Evolutionary conservation across 2,329 filamentous ascomycete genomes (phyloP).

Genomic region (Endoconidiophora laricicola): DNA sequence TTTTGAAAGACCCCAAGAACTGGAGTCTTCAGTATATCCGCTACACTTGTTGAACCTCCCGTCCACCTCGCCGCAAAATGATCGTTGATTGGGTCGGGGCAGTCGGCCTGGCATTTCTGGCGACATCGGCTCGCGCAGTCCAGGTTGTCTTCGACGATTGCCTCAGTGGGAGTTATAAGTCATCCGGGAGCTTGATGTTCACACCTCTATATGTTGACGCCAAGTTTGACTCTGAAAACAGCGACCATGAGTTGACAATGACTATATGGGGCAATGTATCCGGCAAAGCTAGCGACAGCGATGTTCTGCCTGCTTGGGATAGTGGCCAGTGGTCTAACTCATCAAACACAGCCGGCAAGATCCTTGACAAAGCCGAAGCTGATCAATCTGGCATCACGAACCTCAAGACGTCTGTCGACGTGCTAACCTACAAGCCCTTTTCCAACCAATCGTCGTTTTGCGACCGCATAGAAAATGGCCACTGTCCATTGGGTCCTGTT

Average conservation of each 20-base stretch:
- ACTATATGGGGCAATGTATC: constrained; percentile 86
- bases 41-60: too few relatives aligned
- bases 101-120: constrained; percentile 19
- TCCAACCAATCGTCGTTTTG: constrained; percentile 48
- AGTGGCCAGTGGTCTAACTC: constrained; percentile 46
- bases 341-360: constrained; percentile 55
- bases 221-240: constrained; percentile 45
- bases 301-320: constrained; percentile 41
- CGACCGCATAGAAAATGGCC: constrained; percentile 37
- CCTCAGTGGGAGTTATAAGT: constrained; percentile 42
- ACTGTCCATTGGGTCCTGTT: constrained; percentile 60
- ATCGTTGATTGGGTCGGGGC: constrained; percentile 17
- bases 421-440: constrained; percentile 63
- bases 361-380: constrained; percentile 42
- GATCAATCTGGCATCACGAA: constrained; percentile 43
- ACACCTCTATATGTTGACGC: constrained; percentile 60
- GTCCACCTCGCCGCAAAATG: constrained; percentile 14
- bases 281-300: constrained; percentile 40
- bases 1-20: too few relatives aligned
- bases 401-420: constrained; percentile 51
- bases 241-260: constrained; percentile 51
- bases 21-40: too few relatives aligned
- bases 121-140: constrained; percentile 39
- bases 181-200: constrained; percentile 58
- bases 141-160: constrained; percentile 75